Evolutionary conservation across 371 early-diverging fungal species (phyloP), one percentile per base, ranked within the genome.

Genomic region (Smittium culicis): DNA sequence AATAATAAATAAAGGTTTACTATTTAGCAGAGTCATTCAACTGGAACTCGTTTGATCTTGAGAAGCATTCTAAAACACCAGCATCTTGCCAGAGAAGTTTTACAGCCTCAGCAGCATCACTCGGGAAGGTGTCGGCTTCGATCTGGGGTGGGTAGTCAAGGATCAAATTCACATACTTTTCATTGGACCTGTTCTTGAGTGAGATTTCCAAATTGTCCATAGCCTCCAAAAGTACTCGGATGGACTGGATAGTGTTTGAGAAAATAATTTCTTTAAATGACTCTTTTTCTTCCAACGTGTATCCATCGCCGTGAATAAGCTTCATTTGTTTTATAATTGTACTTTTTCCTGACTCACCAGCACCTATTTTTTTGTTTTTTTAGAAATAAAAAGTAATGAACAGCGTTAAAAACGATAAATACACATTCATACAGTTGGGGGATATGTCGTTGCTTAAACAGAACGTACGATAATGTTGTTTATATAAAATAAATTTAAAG

Each of bases 251-350:
- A n/a, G 88, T 88, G 79, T 96, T 96, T 34, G 89, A 88, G 72
- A 89, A 94, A 68, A 96, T 92, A 68, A 93, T 90, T 73, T 92
- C 92, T 73, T 87, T 92, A 82, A 88, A 94, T 35, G 89, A 84
- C 66, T 88, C 86, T 55, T 89, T 85, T 72, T 94, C 97, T 34
- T 89, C 88, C 31, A 76, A 74, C 66, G 88, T 83, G 81, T 93
- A 96, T 8, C 95, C 92, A 68, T 85, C 86, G 69, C 88, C 92
- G 74, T 95, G 96, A 69, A 96, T 96, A 58, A 95, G 79, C 74
- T 91, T 90, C 94, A 96, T 95, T 76, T 96, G 96, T 75, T 96
- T 96, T 62, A 96, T 75, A 68, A 96, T 91, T 17, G 97, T 96
- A 29, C 89, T 88, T 80, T 96, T 96, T 32, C 97, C 97, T 3